A percentile compares a stretch with the other conserved stretches of the same genome.
These are phyloP conservation scores for Botrytis squamosa DNA, from an alignment of 2,329 filamentous ascomycete species.

Conservation along the genomic window DNA sequence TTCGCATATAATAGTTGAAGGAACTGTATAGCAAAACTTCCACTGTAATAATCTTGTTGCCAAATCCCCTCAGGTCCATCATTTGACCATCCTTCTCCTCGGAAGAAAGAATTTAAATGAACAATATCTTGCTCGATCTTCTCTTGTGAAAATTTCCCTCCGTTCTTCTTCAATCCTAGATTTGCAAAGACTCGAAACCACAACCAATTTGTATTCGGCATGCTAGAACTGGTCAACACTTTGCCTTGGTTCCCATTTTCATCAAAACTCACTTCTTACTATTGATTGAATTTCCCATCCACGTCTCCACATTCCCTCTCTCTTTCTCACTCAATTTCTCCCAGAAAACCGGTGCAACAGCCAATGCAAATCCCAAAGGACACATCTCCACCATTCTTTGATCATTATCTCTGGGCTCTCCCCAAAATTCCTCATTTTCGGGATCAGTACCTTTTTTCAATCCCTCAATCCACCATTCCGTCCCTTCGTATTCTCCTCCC, in stretches of 20 bases:
- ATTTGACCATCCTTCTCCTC: slow-evolving; percentile 80
- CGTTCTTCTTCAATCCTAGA: slow-evolving; percentile 72
- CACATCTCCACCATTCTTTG: slow-evolving; percentile 87
- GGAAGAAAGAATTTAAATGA: slow-evolving; percentile 77
- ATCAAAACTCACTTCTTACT: slow-evolving; percentile 60
- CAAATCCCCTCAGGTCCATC: slow-evolving; percentile 76
- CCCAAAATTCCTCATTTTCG: slow-evolving; percentile 71
- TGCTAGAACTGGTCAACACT: slow-evolving; percentile 56
- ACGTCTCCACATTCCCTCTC: slow-evolving; percentile 64
- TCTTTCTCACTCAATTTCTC: slow-evolving; percentile 61
- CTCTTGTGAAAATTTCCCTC: slow-evolving; percentile 66
- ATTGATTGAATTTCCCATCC: slow-evolving; percentile 74
- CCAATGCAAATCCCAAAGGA: slow-evolving; percentile 71
- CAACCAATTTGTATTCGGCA: slow-evolving; percentile 68
- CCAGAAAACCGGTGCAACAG: slow-evolving; percentile 54
- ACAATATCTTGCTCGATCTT: slow-evolving; percentile 72
- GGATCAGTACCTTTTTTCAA: slow-evolving; percentile 71
- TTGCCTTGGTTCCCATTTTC: no score
- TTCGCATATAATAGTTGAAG: slow-evolving; percentile 75
- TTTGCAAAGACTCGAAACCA: slow-evolving; percentile 88
- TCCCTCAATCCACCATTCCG: slow-evolving; percentile 67
- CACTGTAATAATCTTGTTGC: slow-evolving; percentile 85
- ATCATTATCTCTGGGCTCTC: slow-evolving; percentile 71
- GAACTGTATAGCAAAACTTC: slow-evolving; percentile 79
- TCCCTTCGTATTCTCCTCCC: slow-evolving; percentile 61